Evolutionary conservation across 441 rosid species (phyloP).

Genomic region (Eruca vesicaria): DNA sequence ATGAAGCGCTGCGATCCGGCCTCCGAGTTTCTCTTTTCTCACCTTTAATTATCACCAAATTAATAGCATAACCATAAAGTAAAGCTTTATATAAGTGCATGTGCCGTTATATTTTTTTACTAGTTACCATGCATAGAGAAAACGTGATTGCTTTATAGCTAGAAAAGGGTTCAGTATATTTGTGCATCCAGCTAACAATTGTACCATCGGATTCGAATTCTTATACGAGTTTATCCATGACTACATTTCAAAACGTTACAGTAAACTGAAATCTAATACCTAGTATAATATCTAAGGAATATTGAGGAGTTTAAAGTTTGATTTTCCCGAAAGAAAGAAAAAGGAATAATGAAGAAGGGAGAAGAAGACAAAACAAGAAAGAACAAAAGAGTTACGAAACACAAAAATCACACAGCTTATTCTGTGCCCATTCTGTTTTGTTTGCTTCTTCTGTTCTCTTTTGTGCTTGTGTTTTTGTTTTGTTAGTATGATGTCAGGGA

Average conservation of each 20-base stretch:
- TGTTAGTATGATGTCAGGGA: constrained; percentile 33
- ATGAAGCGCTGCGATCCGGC: constrained; percentile 91
- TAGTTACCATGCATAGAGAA: constrained; percentile 27
- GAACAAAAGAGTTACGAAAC: constrained; percentile 51
- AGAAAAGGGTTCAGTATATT: neutral
- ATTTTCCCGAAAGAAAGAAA: constrained; percentile 12
- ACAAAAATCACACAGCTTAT: constrained; percentile 38
- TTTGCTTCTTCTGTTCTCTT: constrained; percentile 43
- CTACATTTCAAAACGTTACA: neutral
- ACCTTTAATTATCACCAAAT: constrained; percentile 49
- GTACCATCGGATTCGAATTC: neutral
- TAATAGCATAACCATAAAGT: neutral
- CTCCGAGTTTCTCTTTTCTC: constrained; percentile 95
- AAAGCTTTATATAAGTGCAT: constrained; percentile 22
- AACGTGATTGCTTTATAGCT: constrained; percentile 23
- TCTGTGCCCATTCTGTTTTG: constrained; percentile 44
- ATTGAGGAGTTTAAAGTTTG: constrained; percentile 2
- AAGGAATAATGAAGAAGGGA: constrained; percentile 42
- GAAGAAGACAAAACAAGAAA: constrained; percentile 67
- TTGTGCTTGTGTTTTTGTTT: constrained; percentile 38
- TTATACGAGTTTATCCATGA: neutral
- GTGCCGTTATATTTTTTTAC: constrained; percentile 14
- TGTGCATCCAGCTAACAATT: neutral
- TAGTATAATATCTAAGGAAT: constrained; percentile 7
- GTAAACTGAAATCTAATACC: neutral